A percentile compares a stretch with the other conserved stretches of the same genome.
phyloP scores from a whole-genome alignment of 2,329 filamentous ascomycete species.

The Ceratocystis ficicola region DNA sequence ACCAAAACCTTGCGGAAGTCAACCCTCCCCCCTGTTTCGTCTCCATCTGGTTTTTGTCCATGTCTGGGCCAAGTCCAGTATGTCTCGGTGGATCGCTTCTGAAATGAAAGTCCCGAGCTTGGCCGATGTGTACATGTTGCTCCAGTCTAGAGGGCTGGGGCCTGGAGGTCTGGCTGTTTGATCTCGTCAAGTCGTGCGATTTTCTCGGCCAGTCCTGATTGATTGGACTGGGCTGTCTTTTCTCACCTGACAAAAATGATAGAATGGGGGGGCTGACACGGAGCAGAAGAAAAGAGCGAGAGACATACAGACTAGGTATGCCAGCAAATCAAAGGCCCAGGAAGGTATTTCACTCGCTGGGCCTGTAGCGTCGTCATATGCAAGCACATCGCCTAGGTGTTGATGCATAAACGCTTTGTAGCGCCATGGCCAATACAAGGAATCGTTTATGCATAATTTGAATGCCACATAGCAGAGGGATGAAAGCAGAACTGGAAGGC shows the following conservation, averaged over 20 bases:
- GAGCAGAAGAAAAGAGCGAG: too few species aligned
- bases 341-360: neutral
- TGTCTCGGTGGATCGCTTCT: conserved; percentile 1
- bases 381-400: neutral
- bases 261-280: too few species aligned
- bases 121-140: too few species aligned
- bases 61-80: neutral
- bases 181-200: neutral
- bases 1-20: too few species aligned
- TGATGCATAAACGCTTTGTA: neutral
- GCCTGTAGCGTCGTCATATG: too few species aligned
- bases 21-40: neutral
- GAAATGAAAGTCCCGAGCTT: neutral
- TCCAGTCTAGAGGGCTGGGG: too few species aligned
- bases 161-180: too few species aligned
- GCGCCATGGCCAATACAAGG: conserved; percentile 8
- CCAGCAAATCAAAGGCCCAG: too few species aligned
- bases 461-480: neutral
- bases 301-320: too few species aligned
- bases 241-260: too few species aligned
- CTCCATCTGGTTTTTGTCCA: neutral
- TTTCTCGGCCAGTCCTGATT: neutral
- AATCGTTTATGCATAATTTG: neutral
- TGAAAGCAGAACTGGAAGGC: neutral
- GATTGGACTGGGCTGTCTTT: too few species aligned